Evolutionary conservation across 2,329 filamentous ascomycete species (phyloP).

Genomic region (Ophiostoma angusticollis): DNA sequence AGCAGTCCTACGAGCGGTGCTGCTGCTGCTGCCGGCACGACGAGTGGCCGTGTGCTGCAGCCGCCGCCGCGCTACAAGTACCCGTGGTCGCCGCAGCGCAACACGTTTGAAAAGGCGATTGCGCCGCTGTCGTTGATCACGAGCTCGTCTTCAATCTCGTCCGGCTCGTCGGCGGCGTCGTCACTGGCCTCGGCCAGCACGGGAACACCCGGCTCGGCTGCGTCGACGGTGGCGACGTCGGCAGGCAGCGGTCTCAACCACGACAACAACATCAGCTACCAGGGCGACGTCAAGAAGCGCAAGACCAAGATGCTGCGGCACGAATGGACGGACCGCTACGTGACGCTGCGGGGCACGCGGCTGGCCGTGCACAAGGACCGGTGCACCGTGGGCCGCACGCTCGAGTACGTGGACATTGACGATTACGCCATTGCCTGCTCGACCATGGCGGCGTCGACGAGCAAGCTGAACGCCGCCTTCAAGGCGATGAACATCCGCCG

Average conservation of each 20-base stretch:
- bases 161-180: constrained; percentile 11
- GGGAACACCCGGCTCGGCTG: constrained; percentile 14
- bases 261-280: constrained; percentile 49
- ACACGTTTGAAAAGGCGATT: constrained; percentile 32
- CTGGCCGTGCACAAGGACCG: constrained; percentile 63
- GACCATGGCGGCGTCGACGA: constrained; percentile 56
- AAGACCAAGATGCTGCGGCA: constrained; percentile 79
- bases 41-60: constrained; percentile 32
- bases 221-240: constrained; percentile 14
- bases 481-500: constrained; percentile 58
- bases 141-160: too few relatives aligned
- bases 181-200: constrained; percentile 12
- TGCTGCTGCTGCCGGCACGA: constrained; percentile 9
- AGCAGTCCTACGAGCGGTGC: background rate
- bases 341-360: constrained; percentile 65
- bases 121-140: constrained; percentile 19
- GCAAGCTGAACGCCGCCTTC: constrained; percentile 78
- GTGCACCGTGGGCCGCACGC: constrained; percentile 38
- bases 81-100: constrained; percentile 40
- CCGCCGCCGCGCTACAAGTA: constrained; percentile 42
- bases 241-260: constrained; percentile 14
- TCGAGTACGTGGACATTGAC: constrained; percentile 76
- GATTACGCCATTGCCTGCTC: constrained; percentile 83
- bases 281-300: constrained; percentile 89
- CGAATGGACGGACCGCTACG: constrained; percentile 89